phyloP scores from a whole-genome alignment of 1,139 yeast species.

The Geotrichum carabidarum region DNA sequence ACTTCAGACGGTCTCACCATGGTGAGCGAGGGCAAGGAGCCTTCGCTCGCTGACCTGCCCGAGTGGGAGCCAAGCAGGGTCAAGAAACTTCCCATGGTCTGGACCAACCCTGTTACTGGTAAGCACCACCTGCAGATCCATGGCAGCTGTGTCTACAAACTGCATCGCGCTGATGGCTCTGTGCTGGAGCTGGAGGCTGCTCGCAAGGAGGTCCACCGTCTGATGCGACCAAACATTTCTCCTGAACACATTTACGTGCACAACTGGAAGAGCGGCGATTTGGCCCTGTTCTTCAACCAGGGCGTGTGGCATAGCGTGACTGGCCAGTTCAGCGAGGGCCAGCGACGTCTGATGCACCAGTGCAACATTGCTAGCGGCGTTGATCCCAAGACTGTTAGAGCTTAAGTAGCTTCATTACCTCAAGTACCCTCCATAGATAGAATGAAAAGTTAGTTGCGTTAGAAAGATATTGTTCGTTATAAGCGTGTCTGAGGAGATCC shows the following conservation, averaged over 20 bases:
- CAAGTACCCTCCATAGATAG: background rate
- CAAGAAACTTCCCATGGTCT: slow-evolving; percentile 73
- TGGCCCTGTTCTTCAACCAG: slow-evolving; percentile 77
- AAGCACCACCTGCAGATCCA: slow-evolving; percentile 72
- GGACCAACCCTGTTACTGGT: slow-evolving; percentile 87
- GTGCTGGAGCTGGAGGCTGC: slow-evolving; percentile 62
- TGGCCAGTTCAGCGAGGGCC: slow-evolving; percentile 73
- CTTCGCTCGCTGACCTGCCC: slow-evolving; percentile 60
- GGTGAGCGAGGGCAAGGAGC: slow-evolving; percentile 73
- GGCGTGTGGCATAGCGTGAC: slow-evolving; percentile 90
- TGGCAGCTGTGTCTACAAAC: slow-evolving; percentile 72
- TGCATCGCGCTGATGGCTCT: slow-evolving; percentile 55
- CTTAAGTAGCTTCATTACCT: slow-evolving; percentile 8
- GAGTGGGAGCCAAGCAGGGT: slow-evolving; percentile 73
- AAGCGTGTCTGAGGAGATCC: background rate
- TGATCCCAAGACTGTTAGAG: slow-evolving; percentile 46
- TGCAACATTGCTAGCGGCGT: slow-evolving; percentile 79
- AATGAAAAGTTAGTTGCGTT: background rate
- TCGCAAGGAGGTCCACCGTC: slow-evolving; percentile 57
- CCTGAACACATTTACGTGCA: slow-evolving; percentile 73
- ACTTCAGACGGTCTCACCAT: slow-evolving; percentile 81
- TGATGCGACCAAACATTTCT: slow-evolving; percentile 79
- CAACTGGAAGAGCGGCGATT: slow-evolving; percentile 74
- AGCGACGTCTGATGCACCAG: slow-evolving; percentile 82
- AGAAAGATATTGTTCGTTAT: background rate